Base-by-base conservation (phyloP, 2,329 filamentous ascomycete genomes). In the Neobulgaria alba region DNA sequence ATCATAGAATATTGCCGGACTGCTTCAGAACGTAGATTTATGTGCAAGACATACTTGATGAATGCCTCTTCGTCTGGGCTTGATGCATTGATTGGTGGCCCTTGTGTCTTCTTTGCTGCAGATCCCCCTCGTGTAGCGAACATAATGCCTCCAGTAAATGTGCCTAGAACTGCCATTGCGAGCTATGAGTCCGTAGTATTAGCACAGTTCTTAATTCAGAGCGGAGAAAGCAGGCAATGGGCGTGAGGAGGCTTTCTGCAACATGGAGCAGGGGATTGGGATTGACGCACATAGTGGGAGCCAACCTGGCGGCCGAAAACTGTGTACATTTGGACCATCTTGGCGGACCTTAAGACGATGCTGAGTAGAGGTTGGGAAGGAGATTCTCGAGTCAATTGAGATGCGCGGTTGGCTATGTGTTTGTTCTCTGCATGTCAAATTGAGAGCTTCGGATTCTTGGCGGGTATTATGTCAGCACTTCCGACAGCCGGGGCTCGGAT, bases 51-150 rank as follows among this genome's bases (percentile, higher is more conserved):
- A 38, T 56, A 60, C 58, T 59, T 58, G 43, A 61, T 59, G 45
- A 59, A 61, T 38, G 43, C 58, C 52, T 60, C 58, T 54, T 61
- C 57, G 26, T 60, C 58, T 15, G 55, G 51, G 39, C 57, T 59
- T 40, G 43, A 36, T n/a, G 58, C 58, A 42, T 61, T 60, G 45
- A 61, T 55, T 12, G 58, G 57, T 48, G 58, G 58, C 46, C 44
- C 48, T 40, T 57, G 48, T 10, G 50, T 17, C 41, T 53, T 53
- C 48, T 56, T 51, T 36, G 42, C 50, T 23, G 47, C 48, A 14
- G 45, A 34, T 35, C 50, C 49, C 36, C 57, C 57, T 43, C 55
- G 48, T 33, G 46, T 50, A 15, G 48, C 45, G 19, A 48, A 19
- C 19, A 34, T 34, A 16, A 37, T 37, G 14, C 48, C 14, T 32